A percentile compares a stretch with the other conserved stretches of the same genome.
Evolutionary conservation across 768 basidiomycete species (phyloP).

Genomic region (Suillus alpinus): DNA sequence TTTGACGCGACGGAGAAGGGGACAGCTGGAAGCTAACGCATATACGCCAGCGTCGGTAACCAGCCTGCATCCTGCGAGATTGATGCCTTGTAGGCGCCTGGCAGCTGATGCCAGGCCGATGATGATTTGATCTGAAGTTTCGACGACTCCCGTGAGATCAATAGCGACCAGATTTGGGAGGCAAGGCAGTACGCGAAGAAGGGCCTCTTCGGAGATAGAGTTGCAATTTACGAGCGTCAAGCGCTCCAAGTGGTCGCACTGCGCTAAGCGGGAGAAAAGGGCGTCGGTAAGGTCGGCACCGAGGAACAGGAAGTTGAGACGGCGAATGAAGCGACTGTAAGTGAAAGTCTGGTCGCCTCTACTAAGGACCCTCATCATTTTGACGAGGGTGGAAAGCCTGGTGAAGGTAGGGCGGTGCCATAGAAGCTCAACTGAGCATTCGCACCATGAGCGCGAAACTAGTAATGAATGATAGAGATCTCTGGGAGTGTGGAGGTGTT

Average conservation of each 20-base stretch:
- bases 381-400: conserved; percentile 65
- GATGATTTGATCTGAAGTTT: conserved; percentile 71
- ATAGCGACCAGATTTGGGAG: conserved; percentile 82
- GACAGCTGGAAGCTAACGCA: conserved; percentile 72
- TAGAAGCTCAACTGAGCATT: conserved; percentile 90
- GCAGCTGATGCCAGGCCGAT: conserved; percentile 68
- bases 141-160: conserved; percentile 73
- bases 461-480: conserved; percentile 76
- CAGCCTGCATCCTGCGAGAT: conserved; percentile 77
- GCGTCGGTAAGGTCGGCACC: conserved; percentile 69
- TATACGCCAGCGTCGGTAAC: conserved; percentile 77
- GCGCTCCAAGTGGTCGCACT: conserved; percentile 81
- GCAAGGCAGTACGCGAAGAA: conserved; percentile 61
- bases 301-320: conserved; percentile 84
- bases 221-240: conserved; percentile 83
- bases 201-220: conserved; percentile 58
- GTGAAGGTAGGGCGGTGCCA: conserved; percentile 89
- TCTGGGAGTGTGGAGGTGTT: conserved; percentile 68
- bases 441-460: conserved; percentile 91
- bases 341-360: conserved; percentile 73
- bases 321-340: conserved; percentile 83
- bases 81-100: conserved; percentile 84
- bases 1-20: conserved; percentile 85
- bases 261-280: conserved; percentile 65
- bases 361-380: conserved; percentile 72